Base-by-base conservation (phyloP, 2,329 filamentous ascomycete species). In the Xylaria digitata region DNA sequence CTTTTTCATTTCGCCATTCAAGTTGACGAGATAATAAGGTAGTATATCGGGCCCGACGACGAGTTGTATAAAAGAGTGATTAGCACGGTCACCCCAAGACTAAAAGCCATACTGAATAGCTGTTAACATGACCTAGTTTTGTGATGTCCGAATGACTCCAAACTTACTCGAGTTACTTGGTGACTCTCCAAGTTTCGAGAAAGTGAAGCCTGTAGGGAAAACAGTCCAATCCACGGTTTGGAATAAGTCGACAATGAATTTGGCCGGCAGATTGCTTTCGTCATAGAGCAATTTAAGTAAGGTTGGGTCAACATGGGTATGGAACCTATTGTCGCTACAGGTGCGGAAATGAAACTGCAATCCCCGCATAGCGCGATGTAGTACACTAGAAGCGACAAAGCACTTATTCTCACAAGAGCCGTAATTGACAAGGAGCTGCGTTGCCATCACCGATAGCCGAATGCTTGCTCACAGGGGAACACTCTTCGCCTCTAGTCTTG, bases 1-100 rank as follows among this genome's bases (percentile, higher is more conserved):
- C 3, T 53, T 6, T 53, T 46, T 53, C 58, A 54, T 13, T 23
- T 54, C 40, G 9, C 8, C 9, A 21, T 46, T 32, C 3, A 54
- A 45, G n/a, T 61, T 53, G 49, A 61, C 26, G 11, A 54, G 34
- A 9, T 59, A 50, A 19, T 59, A 59, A 2, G 45, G 50, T 13
- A n/a, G 34, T 43, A n/a, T 11, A 34, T 53, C 9, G 6, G 48
- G 19, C 37, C 53, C 48, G 1, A 45, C 37, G 9, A 53, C 48
- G 15, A 60, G 21, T 37, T 60, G 46, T 17, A 60, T 21, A 7
- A 60, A 52, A 3, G 57, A 60, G 34, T 60, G 46, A 17, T 34
- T 60, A 42, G 37, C 21, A 3, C 32, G 37, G 4, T 52, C 34
- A 53, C 23, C 32, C 58, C 37, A 61, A 23, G 15, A 8, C 48